Base-by-base conservation (phyloP, 306 rosid genomes). In the Sicyos edulis region DNA sequence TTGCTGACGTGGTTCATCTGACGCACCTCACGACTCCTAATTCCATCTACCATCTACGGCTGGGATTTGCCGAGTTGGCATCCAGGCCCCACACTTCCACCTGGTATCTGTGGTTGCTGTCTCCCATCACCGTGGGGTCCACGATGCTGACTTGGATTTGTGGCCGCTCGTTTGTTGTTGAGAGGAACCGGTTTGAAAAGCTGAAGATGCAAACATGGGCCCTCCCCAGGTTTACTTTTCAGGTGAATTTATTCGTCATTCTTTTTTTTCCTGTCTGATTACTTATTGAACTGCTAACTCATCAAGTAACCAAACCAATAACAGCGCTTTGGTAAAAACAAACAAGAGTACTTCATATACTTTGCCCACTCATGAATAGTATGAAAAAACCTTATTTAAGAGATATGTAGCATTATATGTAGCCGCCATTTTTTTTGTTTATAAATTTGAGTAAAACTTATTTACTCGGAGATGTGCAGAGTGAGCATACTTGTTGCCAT, bases 61-160 rank as follows among this genome's bases (percentile, higher is more conserved):
- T 74, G 6, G 81, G 86, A 44, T 79, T 82, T 26, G 79, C 81
- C 26, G 67, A 71, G 47, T 10, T 82, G 72, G 81, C 86, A 24
- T 76, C 86, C 4, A 60, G 51, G 55, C 83, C 86, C 21, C 22
- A 76, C 22, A 47, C 77, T 3, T 32, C 81, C 24, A 55, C 45
- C 8, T 85, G 80, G 84, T 85, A 79, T 54, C 6, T 75, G 10
- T 15, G 71, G 80, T 13, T 82, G 7, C 24, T 84, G 66, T 82
- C 75, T 78, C 88, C 88, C 3, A 44, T 82, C 8, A 84, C 86
- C 15, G n/a, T 82, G 2, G 75, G 78, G 64, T 74, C 82, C 1
- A n/a, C 69, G 62, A 24, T 79, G 2, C 0, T 85, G 21, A 68
- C 78, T 17, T 65, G 82, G 79, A 40, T 70, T 16, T 56, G 17